Conservation (phyloP, 768 basidiomycete genomes). For the Russula foetens region DNA sequence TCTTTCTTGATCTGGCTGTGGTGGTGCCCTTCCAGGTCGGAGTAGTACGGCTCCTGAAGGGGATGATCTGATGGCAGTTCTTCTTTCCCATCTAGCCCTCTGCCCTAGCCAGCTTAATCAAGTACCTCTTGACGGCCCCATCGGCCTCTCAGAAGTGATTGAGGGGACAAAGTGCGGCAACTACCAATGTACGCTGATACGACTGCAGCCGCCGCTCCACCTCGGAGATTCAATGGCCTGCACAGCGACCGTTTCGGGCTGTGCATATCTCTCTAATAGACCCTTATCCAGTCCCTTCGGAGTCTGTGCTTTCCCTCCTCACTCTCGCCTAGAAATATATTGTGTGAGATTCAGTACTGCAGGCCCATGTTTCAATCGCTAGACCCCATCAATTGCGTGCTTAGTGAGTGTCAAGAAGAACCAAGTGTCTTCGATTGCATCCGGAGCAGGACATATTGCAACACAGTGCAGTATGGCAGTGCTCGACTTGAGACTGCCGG, state of each 20-base stretch:
- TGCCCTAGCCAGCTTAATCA: background rate
- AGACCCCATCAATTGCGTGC: no score
- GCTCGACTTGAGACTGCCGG: background rate
- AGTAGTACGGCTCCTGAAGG: no score
- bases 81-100: no score
- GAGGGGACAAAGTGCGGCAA: background rate
- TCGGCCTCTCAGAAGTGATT: background rate
- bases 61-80: no score
- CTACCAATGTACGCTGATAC: background rate
- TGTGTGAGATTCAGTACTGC: background rate
- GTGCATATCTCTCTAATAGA: background rate
- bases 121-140: background rate
- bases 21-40: no score
- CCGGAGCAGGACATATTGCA: background rate
- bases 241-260: background rate
- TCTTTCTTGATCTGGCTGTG: no score
- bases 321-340: background rate
- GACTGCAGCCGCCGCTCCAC: background rate
- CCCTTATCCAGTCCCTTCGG: background rate
- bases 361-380: background rate
- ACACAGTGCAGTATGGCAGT: background rate
- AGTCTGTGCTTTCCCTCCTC: no score
- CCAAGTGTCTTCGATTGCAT: no score
- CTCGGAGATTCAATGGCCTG: background rate
- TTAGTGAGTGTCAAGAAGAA: no score